Percentiles rank a stretch among this genome's conserved stretches.
Evolutionary conservation across 1,284 basidiomycete genomes (phyloP).

Genomic region (Fistulina hepatica): DNA sequence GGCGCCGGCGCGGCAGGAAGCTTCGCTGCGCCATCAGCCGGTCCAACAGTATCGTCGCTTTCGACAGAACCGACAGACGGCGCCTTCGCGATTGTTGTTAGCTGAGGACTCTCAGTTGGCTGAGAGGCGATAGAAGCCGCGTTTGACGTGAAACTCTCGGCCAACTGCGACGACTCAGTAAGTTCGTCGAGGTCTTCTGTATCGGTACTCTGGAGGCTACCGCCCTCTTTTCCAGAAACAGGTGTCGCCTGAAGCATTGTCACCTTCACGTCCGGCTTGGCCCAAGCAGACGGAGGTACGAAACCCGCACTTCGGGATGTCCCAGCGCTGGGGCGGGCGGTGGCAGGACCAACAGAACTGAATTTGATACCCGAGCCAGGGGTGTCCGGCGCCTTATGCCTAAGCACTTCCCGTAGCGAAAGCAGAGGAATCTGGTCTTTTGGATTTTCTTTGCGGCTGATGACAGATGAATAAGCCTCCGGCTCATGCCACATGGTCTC

Average conservation of each 20-base stretch:
- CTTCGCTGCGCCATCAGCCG: not conserved
- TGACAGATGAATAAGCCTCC: conserved; percentile 46
- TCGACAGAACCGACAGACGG: conserved; percentile 29
- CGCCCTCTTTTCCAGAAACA: conserved; percentile 11
- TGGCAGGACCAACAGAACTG: conserved; percentile 7
- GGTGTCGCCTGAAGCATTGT: conserved; percentile 35
- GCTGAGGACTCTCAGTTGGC: no score
- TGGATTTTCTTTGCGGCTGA: conserved; percentile 51
- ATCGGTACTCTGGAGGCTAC: conserved; percentile 19
- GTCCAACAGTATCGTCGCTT: conserved; percentile 30
- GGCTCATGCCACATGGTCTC: conserved; percentile 48
- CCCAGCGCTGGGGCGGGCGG: conserved; percentile 6
- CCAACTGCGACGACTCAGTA: conserved; percentile 19
- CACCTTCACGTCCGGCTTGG: conserved; percentile 49
- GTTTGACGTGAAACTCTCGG: conserved; percentile 30
- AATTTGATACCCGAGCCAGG: conserved; percentile 13
- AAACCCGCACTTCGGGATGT: conserved; percentile 4
- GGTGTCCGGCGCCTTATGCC: conserved; percentile 36
- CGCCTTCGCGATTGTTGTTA: no score
- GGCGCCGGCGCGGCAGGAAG: conserved; percentile 21
- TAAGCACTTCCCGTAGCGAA: conserved; percentile 48
- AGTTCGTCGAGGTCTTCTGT: conserved; percentile 14
- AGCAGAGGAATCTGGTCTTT: conserved; percentile 46
- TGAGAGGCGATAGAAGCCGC: no score
- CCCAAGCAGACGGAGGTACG: conserved; percentile 38